Base-by-base conservation (phyloP, 768 basidiomycete species). In the Podaxis pistillaris region DNA sequence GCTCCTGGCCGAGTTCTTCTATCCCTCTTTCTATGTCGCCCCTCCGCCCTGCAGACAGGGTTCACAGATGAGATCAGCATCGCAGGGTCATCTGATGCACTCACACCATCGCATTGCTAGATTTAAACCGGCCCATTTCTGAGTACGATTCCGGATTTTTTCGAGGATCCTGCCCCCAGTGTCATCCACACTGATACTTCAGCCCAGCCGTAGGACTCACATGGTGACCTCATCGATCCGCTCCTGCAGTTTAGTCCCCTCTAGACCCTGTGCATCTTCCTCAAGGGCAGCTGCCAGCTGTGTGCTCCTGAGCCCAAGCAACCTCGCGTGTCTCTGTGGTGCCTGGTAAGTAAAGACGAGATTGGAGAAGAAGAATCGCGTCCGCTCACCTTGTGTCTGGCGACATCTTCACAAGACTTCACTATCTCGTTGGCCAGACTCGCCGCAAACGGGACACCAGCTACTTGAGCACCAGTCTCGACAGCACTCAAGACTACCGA, bases 371-470 rank as follows among this genome's bases (percentile, higher is more conserved):
- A 9, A 22, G 19, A 6, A 41, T 17, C n/a, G 17, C 17, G 19
- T 46, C 17, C 38, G 52, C 66, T 62, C 58, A 84, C 86, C 78
- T 84, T 85, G 68, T 84, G 78, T 26, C 78, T 69, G 22, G 74
- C 68, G 22, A 86, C 75, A 63, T 83, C 74, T 4, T 79, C 74
- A 65, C 84, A 86, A 26, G 76, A 64, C 7, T 70, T 61, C 17
- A 73, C 70, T 60, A 86, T 83, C 60, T 80, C 76, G 62, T 80
- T 73, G 4, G 84, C 65, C 0, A 78, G 63, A 59, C 77, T 70
- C 6, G 79, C 80, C 22, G 77, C 80, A 51, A 78, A 79, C 2
- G 84, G 84, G 3, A 80, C 73, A 54, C 82, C 82, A 3, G 72
- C 75, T 0, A 79, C 53, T 11, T 79, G 72, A 15, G 77, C 79